These are phyloP conservation scores for Guyanaporus albipodus DNA, from an alignment of 768 basidiomycete species.

Conservation along the genomic window DNA sequence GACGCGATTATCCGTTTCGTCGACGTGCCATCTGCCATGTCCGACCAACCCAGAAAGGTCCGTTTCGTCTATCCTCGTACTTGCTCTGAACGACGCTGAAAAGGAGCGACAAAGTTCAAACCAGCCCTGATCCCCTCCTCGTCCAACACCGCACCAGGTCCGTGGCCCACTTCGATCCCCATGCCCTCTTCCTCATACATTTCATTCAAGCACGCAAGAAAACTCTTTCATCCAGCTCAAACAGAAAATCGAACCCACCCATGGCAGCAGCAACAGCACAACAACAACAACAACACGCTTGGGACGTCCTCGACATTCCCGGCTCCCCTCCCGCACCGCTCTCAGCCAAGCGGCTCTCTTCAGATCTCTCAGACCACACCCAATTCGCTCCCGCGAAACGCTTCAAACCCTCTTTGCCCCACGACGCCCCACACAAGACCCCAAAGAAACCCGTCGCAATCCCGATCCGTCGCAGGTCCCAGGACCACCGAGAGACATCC, in stretches of 20 bases:
- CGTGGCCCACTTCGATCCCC: slow-evolving; percentile 1
- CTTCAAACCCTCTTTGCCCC: slow-evolving; percentile 19
- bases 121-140: slow-evolving; percentile 33
- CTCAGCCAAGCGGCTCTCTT: slow-evolving; percentile 31
- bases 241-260: slow-evolving; percentile 18
- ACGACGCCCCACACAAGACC: slow-evolving; percentile 24
- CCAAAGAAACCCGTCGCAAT: slow-evolving; percentile 3
- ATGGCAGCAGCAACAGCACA: slow-evolving; percentile 10
- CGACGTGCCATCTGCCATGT: slow-evolving; percentile 7
- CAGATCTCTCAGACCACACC: slow-evolving; percentile 11
- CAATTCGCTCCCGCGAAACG: slow-evolving; percentile 29
- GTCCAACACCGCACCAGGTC: slow-evolving; percentile 10
- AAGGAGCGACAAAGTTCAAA: slow-evolving; percentile 51
- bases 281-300: too few relatives aligned
- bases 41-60: slow-evolving; percentile 11
- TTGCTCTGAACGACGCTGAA: too few relatives aligned
- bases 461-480: slow-evolving; percentile 13
- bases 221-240: slow-evolving; percentile 41
- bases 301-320: slow-evolving; percentile 15
- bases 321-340: slow-evolving; percentile 12
- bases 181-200: slow-evolving; percentile 12
- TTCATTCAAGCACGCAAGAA: slow-evolving; percentile 19
- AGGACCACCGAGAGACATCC: slow-evolving; percentile 12
- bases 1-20: slow-evolving; percentile 16
- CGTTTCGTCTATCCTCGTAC: too few relatives aligned